Conservation (phyloP, 202 grass and related monocot genomes). For the Sporobolus alterniflorus region DNA sequence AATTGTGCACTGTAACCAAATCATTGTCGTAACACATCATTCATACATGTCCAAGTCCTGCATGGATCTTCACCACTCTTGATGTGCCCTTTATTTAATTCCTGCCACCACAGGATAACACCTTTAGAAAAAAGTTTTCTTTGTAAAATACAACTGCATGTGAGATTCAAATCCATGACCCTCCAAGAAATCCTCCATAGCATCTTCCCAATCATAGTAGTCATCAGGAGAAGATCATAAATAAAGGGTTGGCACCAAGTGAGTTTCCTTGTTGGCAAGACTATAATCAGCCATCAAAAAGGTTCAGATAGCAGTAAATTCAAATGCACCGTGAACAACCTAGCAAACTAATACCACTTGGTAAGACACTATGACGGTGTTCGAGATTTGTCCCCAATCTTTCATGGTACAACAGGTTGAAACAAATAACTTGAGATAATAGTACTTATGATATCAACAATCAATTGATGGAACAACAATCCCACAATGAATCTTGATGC, state of each 20-base stretch:
- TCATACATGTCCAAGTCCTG: not conserved
- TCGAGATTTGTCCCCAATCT: too few species aligned
- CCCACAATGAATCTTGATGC: too few species aligned
- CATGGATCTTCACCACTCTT: not conserved
- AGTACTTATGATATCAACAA: too few species aligned
- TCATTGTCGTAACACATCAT: not conserved
- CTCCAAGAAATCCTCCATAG: too few species aligned
- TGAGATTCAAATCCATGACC: not conserved
- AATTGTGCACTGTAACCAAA: too few species aligned
- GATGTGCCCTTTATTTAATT: not conserved
- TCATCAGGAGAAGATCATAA: not conserved
- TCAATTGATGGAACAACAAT: too few species aligned
- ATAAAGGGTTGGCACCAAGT: not conserved
- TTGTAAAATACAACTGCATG: not conserved
- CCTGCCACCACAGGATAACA: not conserved
- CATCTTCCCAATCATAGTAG: not conserved
- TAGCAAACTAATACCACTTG: too few species aligned
- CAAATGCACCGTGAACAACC: not conserved
- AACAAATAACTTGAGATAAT: too few species aligned
- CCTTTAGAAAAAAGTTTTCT: not conserved
- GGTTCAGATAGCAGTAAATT: not conserved
- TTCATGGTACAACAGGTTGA: too few species aligned
- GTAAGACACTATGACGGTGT: too few species aligned
- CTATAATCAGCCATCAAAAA: not conserved
- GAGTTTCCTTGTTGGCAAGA: not conserved